Evolutionary conservation across 2,329 filamentous ascomycete species (phyloP), one percentile per base, ranked within the genome.

Genomic region (Cephalotrichum gorgonifer): DNA sequence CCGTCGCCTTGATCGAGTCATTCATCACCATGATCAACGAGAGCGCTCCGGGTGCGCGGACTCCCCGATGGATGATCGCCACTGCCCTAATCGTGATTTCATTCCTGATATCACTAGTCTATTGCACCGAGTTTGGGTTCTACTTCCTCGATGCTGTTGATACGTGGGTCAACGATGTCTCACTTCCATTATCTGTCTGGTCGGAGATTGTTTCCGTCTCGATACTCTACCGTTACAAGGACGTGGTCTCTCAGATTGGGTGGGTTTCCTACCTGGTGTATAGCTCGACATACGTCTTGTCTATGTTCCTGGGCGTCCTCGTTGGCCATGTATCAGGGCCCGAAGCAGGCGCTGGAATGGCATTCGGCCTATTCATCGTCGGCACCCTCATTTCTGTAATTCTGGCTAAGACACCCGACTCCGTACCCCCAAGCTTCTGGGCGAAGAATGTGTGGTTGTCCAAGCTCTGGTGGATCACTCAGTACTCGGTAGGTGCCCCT

Each of bases 121-220:
- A 77, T 53, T 76, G 74, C 57, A 76, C 74, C 0, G 64, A 76
- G 38, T 76, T 77, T 28, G 74, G 75, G 0, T 78, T 74, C 55
- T 70, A 72, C 49, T 60, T 74, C 0, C 63, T 78, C 0, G 70
- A 75, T 49, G 74, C 72, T 0, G 64, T 77, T 3, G 75, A 78
- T 45, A 62, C 67, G 9, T 78, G 69, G 64, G 66, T 76, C 53
- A 78, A 76, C 56, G 73, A 77, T 46, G 55, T 75, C 3, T 62
- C 69, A 11, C 60, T 78, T 11, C 66, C 78, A 51, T 70, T 79
- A 56, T 67, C 76, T 41, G 65, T 79, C 50, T 67, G 72, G 68
- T 58, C 69, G 41, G 60, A 78, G 63, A 60, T 73, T 43, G 64
- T 76, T 45, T 69, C 68, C 51, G 65, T 73, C 1, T 78, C 71